Evolutionary conservation across 495 filamentous ascomycete species (phyloP).

Genomic region (Pseudotulostoma volvatum): DNA sequence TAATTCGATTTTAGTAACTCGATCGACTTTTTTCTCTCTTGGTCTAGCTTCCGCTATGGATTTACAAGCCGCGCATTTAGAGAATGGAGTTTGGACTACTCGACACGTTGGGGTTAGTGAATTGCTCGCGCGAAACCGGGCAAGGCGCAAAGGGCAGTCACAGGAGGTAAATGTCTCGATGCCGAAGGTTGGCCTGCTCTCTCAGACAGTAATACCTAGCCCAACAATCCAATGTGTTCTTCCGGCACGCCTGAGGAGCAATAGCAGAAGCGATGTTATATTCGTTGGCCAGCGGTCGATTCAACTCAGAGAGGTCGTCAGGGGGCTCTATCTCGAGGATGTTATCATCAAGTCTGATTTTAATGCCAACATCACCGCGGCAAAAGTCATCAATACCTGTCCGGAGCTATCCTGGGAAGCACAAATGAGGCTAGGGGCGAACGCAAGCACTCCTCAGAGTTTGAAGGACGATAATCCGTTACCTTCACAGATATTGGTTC

Average conservation of each 20-base stretch:
- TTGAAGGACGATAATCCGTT: slow-evolving; percentile 14
- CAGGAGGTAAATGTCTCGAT: background rate
- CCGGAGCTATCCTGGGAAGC: slow-evolving; percentile 17
- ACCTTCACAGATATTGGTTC: slow-evolving; percentile 60
- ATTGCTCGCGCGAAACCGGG: background rate
- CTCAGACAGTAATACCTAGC: slow-evolving; percentile 59
- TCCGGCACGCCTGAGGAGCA: slow-evolving; percentile 57
- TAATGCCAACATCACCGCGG: slow-evolving; percentile 37
- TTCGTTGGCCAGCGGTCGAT: slow-evolving; percentile 56
- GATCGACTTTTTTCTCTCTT: too few species aligned
- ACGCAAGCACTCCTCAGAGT: slow-evolving; percentile 3
- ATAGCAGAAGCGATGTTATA: slow-evolving; percentile 67
- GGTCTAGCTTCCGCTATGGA: too few species aligned
- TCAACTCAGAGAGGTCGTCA: slow-evolving; percentile 49
- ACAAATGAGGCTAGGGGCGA: slow-evolving; percentile 12
- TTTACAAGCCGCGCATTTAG: background rate
- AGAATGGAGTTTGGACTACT: background rate
- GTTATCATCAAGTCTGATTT: slow-evolving; percentile 61
- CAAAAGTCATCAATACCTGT: slow-evolving; percentile 27
- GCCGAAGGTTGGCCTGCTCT: slow-evolving; percentile 43
- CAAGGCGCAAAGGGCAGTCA: background rate
- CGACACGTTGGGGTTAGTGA: background rate
- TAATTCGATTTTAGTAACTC: too few species aligned
- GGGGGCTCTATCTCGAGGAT: slow-evolving; percentile 46
- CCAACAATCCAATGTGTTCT: slow-evolving; percentile 63